phyloP scores from a whole-genome alignment of 805 yeast genomes.

The Wickerhamomyces chaumierensis region DNA sequence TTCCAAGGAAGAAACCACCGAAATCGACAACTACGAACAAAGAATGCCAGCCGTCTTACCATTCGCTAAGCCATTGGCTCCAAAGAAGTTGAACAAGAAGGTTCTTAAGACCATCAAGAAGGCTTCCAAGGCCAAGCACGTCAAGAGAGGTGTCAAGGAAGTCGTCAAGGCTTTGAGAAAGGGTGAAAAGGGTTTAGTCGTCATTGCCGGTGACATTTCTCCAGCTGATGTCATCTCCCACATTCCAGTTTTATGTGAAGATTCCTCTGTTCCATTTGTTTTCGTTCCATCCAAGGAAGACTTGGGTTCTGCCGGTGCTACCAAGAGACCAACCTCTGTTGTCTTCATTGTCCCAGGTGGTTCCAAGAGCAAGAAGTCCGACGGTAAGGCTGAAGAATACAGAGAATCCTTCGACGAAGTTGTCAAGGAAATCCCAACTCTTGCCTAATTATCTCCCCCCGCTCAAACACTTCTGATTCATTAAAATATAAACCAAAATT shows the following conservation, averaged over 20 bases:
- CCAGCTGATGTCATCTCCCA: constrained; percentile 97
- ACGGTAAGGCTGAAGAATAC: constrained; percentile 72
- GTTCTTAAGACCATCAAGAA: constrained; percentile 91
- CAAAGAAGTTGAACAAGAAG: constrained; percentile 92
- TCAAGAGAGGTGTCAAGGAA: constrained; percentile 97
- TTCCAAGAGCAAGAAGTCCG: constrained; percentile 64
- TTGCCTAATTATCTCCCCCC: too few relatives aligned
- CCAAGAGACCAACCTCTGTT: constrained; percentile 97
- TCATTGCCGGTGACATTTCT: constrained; percentile 96
- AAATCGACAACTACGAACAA: constrained; percentile 75
- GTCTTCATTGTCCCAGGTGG: constrained; percentile 97
- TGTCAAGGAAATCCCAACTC: constrained; percentile 68
- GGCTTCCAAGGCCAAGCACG: constrained; percentile 97
- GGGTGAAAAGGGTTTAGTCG: constrained; percentile 94
- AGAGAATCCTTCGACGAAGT: constrained; percentile 88
- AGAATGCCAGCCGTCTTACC: constrained; percentile 85
- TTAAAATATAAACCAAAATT: background rate
- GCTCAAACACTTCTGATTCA: too few relatives aligned
- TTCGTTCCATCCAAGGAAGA: constrained; percentile 97
- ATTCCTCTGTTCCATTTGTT: constrained; percentile 77
- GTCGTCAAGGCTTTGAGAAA: constrained; percentile 96
- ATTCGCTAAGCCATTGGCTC: constrained; percentile 90
- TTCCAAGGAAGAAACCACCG: constrained; percentile 21
- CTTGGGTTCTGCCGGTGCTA: constrained; percentile 97
- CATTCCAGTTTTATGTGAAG: constrained; percentile 96